Percentiles rank a stretch among this genome's conserved stretches.
phyloP scores from a whole-genome alignment of 352 stramenopile genomes.

The Halophytophthora batemanensis region DNA sequence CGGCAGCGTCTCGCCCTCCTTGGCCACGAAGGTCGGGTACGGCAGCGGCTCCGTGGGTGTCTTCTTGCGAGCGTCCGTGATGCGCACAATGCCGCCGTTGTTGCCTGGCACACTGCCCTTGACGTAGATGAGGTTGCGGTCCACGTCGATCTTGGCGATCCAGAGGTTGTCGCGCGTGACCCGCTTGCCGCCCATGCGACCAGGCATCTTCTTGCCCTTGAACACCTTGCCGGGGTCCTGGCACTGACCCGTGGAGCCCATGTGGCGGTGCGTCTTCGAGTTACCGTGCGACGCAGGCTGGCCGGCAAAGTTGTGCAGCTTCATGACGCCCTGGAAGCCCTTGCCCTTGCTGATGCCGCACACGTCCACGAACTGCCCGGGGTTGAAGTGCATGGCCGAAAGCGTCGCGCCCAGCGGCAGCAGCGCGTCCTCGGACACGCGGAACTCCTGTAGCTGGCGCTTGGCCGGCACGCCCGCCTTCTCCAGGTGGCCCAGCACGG shows the following conservation, averaged over 20 bases:
- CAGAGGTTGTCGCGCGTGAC: constrained; percentile 97
- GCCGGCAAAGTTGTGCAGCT: constrained; percentile 96
- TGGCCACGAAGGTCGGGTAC: constrained; percentile 77
- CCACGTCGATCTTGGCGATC: constrained; percentile 90
- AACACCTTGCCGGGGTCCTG: constrained; percentile 98
- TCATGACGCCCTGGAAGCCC: constrained; percentile 96
- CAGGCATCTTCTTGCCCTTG: constrained; percentile 99
- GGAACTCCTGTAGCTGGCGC: constrained; percentile 95
- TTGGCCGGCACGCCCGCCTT: constrained; percentile 92
- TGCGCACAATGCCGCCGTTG: constrained; percentile 82
- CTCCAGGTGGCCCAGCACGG: constrained; percentile 89
- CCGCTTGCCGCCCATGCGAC: constrained; percentile 93
- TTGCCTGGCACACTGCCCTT: constrained; percentile 91
- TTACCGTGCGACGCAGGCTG: constrained; percentile 97
- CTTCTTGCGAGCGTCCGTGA: constrained; percentile 89
- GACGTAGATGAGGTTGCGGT: constrained; percentile 93
- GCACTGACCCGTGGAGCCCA: constrained; percentile 97
- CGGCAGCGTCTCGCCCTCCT: constrained; percentile 46
- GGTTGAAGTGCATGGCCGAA: constrained; percentile 96
- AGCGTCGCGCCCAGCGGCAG: constrained; percentile 90
- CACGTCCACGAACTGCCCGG: constrained; percentile 98
- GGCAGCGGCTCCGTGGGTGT: constrained; percentile 51
- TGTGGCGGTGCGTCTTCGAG: constrained; percentile 95
- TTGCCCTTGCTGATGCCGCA: constrained; percentile 91
- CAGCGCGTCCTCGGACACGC: constrained; percentile 88